A percentile compares a stretch with the other conserved stretches of the same genome.
Evolutionary conservation across 768 basidiomycete genomes (phyloP).

Genomic region (Cyclocybe aegerita): DNA sequence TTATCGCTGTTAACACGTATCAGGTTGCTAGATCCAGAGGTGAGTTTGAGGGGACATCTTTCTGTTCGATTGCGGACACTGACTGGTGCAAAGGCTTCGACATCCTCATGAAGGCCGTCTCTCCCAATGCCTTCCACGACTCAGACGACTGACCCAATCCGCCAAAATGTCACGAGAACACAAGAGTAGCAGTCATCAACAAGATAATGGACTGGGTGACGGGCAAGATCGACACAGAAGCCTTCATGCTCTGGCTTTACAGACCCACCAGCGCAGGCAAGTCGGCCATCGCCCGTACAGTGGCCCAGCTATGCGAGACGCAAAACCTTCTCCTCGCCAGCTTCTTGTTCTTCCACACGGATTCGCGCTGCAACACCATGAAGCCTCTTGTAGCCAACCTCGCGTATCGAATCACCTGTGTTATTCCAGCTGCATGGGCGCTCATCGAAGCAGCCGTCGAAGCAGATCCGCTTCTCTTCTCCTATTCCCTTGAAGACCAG

Average conservation of each 20-base stretch:
- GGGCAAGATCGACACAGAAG: not conserved
- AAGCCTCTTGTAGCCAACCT: slow-evolving; percentile 3
- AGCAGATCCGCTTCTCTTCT: slow-evolving; percentile 3
- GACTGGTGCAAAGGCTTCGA: no score
- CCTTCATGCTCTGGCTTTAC: slow-evolving; percentile 6
- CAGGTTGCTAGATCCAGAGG: no score
- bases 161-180: slow-evolving; percentile 7
- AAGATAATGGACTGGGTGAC: slow-evolving; percentile 3
- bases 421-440: not conserved
- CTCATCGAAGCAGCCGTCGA: not conserved
- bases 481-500: not conserved
- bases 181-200: not conserved
- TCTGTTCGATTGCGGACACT: no score
- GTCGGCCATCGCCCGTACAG: slow-evolving; percentile 6
- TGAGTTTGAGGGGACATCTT: no score
- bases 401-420: not conserved
- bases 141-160: slow-evolving; percentile 6
- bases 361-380: not conserved
- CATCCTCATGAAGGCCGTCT: not conserved
- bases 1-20: no score
- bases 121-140: slow-evolving; percentile 5
- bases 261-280: slow-evolving; percentile 8
- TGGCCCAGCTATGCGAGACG: slow-evolving; percentile 1
- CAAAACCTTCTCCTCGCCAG: not conserved
- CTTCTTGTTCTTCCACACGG: slow-evolving; percentile 7